Evolutionary conservation across 768 basidiomycete genomes (phyloP), one percentile per base, ranked within the genome.

Genomic region (Dendrothele bispora): DNA sequence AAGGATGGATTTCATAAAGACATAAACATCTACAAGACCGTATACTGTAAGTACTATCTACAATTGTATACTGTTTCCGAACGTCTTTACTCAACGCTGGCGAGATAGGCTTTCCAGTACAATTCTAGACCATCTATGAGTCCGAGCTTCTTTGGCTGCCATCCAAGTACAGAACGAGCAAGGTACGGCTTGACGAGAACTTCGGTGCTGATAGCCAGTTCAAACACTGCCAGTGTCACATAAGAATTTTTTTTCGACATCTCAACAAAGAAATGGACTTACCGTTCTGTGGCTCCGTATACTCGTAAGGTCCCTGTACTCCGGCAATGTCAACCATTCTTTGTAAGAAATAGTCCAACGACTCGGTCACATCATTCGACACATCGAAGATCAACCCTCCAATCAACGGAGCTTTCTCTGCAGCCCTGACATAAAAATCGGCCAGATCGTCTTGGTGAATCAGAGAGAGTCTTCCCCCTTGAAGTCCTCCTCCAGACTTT

Each of bases 371-470:
- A 24, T 67, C 66, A 52, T 77, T 77, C 11, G 64, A 52, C 2
- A 60, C 71, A 40, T 73, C 65, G 61, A 79, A 73, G 12, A 71
- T 67, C 51, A 65, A 58, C 8, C 76, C 76, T 0, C 58, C 57
- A 15, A 67, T 51, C 7, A 72, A 48, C 7, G 57, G 45, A 1
- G 66, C 71, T 49, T 65, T 62, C 59, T 77, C 77, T 7, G 68
- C 68, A 1, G 62, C 67, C 8, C 67, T 55, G 4, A 75, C 34
- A 45, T 70, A 77, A 27, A 73, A 41, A 40, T 74, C 75, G 3
- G 74, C 74, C 30, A 75, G 58, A 50, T 79, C 77, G 54, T 79
- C 77, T 10, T 50, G 41, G 54, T 79, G 77, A 30, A 78, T 58
- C 4, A 68, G 3, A 6, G 54, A 34, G 18, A 50, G 20, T 29